Base-by-base conservation (phyloP, 805 yeast species). In the Saccharomycopsis oosterbeekiorum region DNA sequence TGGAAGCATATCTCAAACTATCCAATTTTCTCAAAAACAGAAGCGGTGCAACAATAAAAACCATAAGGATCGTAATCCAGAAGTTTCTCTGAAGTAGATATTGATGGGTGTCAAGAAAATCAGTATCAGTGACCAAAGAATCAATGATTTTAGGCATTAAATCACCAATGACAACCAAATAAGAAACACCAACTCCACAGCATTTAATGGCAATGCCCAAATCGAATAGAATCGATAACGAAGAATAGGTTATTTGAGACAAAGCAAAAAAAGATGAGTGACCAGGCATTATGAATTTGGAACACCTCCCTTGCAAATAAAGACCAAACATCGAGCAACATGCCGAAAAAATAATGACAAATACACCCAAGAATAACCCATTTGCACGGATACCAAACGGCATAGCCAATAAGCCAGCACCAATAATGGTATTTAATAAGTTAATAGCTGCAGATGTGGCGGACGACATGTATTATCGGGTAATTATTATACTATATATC, bases 1-100 rank as follows among this genome's bases (percentile, higher is more conserved):
- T 74, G 1, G 97, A 89, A 0, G 97, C 89, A 68, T 89, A 88
- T 69, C 88, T 86, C 69, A 92, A 79, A 10, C 97, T 88, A 70
- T 89, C 96, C 64, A 92, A 78, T 67, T 83, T 84, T 68, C 85
- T 81, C 68, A 88, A 76, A 70, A 85, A 89, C 12, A 94, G 85
- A 58, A 93, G 75, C 0, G 82, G 82, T 9, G 73, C 68, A 4
- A 77, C 76, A 8, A 78, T 68, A 14, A 71, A 63, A 3, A 69
- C 61, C 84, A 86, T 80, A 29, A 85, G 79, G 0, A 80, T 64
- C 1, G 87, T 72, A 57, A 86, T 85, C 86, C 89, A 85, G 62
- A 85, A 77, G 26, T 79, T 75, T 62, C 89, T 75, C 59, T 76
- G 70, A 39, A 73, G 53, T 4, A 79, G 59, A 19, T 67, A 61